Conservation (phyloP, 1,284 basidiomycete species). For the Apiotrichum gamsii region DNA sequence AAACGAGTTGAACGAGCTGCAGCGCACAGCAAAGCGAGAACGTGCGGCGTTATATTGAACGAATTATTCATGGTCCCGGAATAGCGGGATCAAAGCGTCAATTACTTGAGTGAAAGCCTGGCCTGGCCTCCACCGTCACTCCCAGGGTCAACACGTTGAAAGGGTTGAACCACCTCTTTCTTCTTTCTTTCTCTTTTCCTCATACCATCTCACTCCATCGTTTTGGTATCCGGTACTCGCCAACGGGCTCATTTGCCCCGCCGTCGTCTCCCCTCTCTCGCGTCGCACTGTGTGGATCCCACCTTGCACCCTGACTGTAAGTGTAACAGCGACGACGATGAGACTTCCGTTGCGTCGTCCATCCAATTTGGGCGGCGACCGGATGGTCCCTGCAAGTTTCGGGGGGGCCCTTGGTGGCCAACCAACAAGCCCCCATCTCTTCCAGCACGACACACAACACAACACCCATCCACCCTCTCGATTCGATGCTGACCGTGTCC, state of each 20-base stretch:
- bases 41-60: no score
- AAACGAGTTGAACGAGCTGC: neutral
- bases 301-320: conserved; percentile 33
- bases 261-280: conserved; percentile 33
- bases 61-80: no score
- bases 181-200: neutral
- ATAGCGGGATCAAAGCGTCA: no score
- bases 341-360: no score
- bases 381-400: neutral
- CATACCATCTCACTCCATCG: conserved; percentile 3
- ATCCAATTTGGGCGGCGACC: no score
- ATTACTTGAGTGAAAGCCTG: no score
- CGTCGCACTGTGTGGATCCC: conserved; percentile 26
- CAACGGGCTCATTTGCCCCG: conserved; percentile 2
- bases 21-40: no score
- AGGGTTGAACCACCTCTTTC: no score
- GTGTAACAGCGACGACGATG: no score
- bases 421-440: neutral
- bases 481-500: neutral
- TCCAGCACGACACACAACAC: neutral
- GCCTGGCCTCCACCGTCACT: no score
- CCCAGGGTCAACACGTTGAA: no score
- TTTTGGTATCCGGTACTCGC: conserved; percentile 9
- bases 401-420: neutral
- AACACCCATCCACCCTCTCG: neutral